phyloP scores from a whole-genome alignment of 306 rosid genomes.

The Phaseolus lunatus region DNA sequence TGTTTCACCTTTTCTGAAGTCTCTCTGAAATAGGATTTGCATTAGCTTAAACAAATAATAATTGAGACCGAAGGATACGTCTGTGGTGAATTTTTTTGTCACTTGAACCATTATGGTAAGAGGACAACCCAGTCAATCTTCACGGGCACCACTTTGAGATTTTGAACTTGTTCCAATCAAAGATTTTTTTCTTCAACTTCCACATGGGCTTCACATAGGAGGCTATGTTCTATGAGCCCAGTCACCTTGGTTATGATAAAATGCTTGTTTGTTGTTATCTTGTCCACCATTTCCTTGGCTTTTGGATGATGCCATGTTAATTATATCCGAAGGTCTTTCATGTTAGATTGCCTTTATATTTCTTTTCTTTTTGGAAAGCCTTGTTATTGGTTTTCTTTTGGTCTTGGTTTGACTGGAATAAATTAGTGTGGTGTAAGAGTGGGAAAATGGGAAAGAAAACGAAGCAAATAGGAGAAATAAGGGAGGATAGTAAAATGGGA shows the following conservation, averaged over 20 bases:
- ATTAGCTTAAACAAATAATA: slow-evolving; percentile 49
- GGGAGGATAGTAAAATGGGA: slow-evolving; percentile 53
- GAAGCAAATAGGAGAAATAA: slow-evolving; percentile 58
- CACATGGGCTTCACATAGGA: neutral
- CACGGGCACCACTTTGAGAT: slow-evolving; percentile 31
- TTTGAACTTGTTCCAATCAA: slow-evolving; percentile 42
- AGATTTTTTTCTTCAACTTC: slow-evolving; percentile 13
- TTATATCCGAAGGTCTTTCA: slow-evolving; percentile 31
- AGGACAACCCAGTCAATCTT: neutral
- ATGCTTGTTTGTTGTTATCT: slow-evolving; percentile 17
- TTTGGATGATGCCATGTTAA: slow-evolving; percentile 38
- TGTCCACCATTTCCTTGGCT: slow-evolving; percentile 22
- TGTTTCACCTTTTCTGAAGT: slow-evolving; percentile 34
- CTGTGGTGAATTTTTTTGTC: slow-evolving; percentile 9
- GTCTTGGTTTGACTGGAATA: slow-evolving; percentile 43
- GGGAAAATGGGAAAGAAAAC: slow-evolving; percentile 77
- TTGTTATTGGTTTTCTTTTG: slow-evolving; percentile 40
- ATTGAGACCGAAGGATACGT: slow-evolving; percentile 50
- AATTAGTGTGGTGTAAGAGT: slow-evolving; percentile 43
- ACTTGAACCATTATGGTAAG: slow-evolving; percentile 24
- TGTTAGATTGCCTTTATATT: slow-evolving; percentile 3
- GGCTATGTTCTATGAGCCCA: slow-evolving; percentile 14
- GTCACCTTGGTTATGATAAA: slow-evolving; percentile 24
- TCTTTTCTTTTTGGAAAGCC: slow-evolving; percentile 18
- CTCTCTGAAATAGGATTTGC: slow-evolving; percentile 58